These are phyloP conservation scores for Trichoderma asperellum DNA, from an alignment of 2,329 filamentous ascomycete genomes.

Conservation along the genomic window DNA sequence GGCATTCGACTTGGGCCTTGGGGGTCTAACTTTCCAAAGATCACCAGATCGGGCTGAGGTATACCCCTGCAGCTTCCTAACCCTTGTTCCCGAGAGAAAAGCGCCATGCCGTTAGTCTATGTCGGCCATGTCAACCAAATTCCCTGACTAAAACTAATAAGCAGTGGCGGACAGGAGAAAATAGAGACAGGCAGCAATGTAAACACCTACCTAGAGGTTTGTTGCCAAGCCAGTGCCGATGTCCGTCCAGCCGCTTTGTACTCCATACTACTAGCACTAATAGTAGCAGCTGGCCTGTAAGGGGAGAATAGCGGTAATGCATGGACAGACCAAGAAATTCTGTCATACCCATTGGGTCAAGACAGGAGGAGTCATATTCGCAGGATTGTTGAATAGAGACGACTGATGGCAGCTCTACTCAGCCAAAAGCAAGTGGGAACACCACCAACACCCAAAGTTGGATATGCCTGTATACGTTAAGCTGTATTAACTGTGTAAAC, in stretches of 20 bases:
- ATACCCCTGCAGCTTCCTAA: background rate
- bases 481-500: background rate
- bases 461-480: background rate
- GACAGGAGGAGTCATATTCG: background rate
- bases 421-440: background rate
- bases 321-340: background rate
- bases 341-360: background rate
- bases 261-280: background rate
- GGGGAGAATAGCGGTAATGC: background rate
- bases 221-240: constrained; percentile 1
- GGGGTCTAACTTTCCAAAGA: background rate
- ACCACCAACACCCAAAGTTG: background rate
- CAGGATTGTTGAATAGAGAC: background rate
- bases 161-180: background rate
- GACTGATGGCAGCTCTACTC: background rate
- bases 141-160: background rate
- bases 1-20: background rate
- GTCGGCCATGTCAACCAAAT: background rate
- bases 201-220: background rate
- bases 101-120: background rate
- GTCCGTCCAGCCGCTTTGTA: constrained; percentile 7
- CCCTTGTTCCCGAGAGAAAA: background rate
- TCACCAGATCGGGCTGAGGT: constrained; percentile 12
- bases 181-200: background rate
- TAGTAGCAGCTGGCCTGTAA: background rate